Conservation (phyloP, 2,329 filamentous ascomycete species). For the Bipolaris bicolor region DNA sequence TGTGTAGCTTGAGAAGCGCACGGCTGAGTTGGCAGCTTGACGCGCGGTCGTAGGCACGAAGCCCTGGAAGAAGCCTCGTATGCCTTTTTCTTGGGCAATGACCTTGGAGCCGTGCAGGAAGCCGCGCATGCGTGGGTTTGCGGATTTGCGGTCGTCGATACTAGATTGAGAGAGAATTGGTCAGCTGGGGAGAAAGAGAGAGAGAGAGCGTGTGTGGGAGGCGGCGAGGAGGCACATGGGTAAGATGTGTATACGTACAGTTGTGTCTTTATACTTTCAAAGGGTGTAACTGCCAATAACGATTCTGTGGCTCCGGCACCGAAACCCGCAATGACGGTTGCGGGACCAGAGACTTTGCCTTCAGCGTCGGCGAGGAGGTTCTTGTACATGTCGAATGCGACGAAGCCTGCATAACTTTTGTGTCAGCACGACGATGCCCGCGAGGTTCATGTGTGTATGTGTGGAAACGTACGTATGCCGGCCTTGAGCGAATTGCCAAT, state of each 20-base stretch:
- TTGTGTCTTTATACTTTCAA: constrained; percentile 98
- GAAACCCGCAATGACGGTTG: constrained; percentile 91
- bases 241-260: constrained; percentile 54
- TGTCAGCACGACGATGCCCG: neutral
- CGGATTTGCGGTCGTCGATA: constrained; percentile 91
- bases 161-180: constrained; percentile 50
- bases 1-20: constrained; percentile 89
- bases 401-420: constrained; percentile 67
- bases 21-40: constrained; percentile 92
- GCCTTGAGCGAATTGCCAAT: constrained; percentile 97
- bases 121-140: constrained; percentile 84
- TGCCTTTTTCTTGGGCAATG: constrained; percentile 84
- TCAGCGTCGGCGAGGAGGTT: constrained; percentile 77
- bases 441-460: too few relatives aligned
- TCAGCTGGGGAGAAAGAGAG: constrained; percentile 3
- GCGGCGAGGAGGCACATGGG: neutral
- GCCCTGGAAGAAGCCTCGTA: constrained; percentile 95
- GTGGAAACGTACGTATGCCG: constrained; percentile 75
- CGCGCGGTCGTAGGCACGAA: constrained; percentile 93
- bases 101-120: constrained; percentile 89
- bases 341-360: constrained; percentile 87
- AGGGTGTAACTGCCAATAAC: constrained; percentile 90
- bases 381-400: constrained; percentile 96
- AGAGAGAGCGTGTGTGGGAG: neutral
- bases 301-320: constrained; percentile 95